Percentiles rank a stretch among this genome's conserved stretches.
These are phyloP conservation scores for Alternaria arborescens DNA, from an alignment of 2,329 filamentous ascomycete genomes.

Conservation along the genomic window DNA sequence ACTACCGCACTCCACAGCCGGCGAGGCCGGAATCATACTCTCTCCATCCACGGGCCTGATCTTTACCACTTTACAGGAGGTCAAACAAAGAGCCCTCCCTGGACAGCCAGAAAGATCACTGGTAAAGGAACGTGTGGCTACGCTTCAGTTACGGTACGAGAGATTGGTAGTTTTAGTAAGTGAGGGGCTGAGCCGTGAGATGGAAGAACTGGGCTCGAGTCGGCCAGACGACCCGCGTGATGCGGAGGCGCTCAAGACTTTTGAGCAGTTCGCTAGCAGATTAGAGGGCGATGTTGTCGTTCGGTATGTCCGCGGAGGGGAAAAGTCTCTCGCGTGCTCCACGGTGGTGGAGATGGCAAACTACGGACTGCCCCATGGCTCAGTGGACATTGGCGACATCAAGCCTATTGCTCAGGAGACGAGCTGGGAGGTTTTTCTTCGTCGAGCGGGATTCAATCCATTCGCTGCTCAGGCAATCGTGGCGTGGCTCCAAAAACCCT, in stretches of 20 bases:
- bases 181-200: slow-evolving; percentile 44
- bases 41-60: slow-evolving; percentile 75
- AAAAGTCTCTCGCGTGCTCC: slow-evolving; percentile 47
- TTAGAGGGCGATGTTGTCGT: slow-evolving; percentile 52
- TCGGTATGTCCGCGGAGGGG: slow-evolving; percentile 54
- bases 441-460: slow-evolving; percentile 72
- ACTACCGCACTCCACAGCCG: slow-evolving; percentile 31
- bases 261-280: slow-evolving; percentile 59
- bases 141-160: slow-evolving; percentile 69
- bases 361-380: slow-evolving; percentile 46
- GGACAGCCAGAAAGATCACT: slow-evolving; percentile 56
- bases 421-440: slow-evolving; percentile 72
- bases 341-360: slow-evolving; percentile 41
- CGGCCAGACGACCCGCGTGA: slow-evolving; percentile 52
- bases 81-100: slow-evolving; percentile 76
- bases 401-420: slow-evolving; percentile 66
- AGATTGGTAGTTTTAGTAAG: slow-evolving; percentile 73
- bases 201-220: slow-evolving; percentile 30
- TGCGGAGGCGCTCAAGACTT: slow-evolving; percentile 56
- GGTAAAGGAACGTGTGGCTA: slow-evolving; percentile 64
- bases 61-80: slow-evolving; percentile 73
- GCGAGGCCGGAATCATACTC: slow-evolving; percentile 77
- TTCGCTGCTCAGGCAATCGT: slow-evolving; percentile 75
- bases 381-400: slow-evolving; percentile 38
- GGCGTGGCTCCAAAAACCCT: slow-evolving; percentile 42